These are phyloP conservation scores for Neonectria punicea DNA, from an alignment of 2,329 filamentous ascomycete genomes.

Conservation along the genomic window DNA sequence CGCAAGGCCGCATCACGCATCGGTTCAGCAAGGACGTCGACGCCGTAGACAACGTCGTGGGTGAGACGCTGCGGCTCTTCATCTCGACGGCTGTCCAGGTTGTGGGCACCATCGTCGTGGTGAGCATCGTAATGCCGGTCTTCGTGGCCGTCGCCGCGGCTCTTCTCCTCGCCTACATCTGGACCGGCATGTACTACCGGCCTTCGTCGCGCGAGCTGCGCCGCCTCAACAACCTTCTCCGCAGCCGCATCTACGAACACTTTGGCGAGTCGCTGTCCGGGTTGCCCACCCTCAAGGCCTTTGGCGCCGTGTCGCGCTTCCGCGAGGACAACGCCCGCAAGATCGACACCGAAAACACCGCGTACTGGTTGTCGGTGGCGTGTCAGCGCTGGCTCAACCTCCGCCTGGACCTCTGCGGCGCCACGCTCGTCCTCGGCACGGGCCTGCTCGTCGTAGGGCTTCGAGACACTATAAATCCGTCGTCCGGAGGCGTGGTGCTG, in stretches of 20 bases:
- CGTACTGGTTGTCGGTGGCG: conserved; percentile 74
- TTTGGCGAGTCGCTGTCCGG: conserved; percentile 90
- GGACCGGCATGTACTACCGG: conserved; percentile 79
- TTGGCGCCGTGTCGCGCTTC: conserved; percentile 86
- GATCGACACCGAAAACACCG: conserved; percentile 82
- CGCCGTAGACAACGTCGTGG: conserved; percentile 81
- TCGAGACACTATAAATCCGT: conserved; percentile 18
- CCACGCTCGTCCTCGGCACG: conserved; percentile 69
- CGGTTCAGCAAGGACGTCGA: conserved; percentile 94
- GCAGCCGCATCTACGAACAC: conserved; percentile 90
- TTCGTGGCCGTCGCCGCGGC: conserved; percentile 84
- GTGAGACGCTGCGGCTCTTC: conserved; percentile 73
- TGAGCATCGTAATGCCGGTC: conserved; percentile 81
- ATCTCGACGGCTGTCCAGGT: conserved; percentile 77
- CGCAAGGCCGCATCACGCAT: conserved; percentile 91
- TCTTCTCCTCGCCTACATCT: conserved; percentile 71
- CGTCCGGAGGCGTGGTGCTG: conserved; percentile 70
- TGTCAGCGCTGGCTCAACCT: conserved; percentile 75
- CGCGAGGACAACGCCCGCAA: conserved; percentile 81
- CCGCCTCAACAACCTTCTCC: conserved; percentile 84
- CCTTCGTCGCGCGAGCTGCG: conserved; percentile 89
- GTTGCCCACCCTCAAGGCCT: conserved; percentile 90
- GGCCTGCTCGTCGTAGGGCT: conserved; percentile 61
- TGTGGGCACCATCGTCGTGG: conserved; percentile 75
- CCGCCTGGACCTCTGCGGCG: conserved; percentile 70